phyloP scores from a whole-genome alignment of 169 alveolate genomes.

The Miamiensis avidus region DNA sequence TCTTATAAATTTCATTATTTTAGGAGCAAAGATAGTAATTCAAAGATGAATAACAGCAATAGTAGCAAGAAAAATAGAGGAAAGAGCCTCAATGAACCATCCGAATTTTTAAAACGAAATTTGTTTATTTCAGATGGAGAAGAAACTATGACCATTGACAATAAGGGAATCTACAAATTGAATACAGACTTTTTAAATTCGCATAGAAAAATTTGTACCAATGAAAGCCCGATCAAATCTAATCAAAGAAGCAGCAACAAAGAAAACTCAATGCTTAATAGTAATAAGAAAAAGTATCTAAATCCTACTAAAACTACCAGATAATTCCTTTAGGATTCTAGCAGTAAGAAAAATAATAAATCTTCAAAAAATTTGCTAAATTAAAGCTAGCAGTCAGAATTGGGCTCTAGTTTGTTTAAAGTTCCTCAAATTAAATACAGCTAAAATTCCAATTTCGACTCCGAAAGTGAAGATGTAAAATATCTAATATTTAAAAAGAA shows the following conservation, averaged over 20 bases:
- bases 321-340: too few species aligned
- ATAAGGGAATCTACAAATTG: constrained; percentile 3
- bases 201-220: not conserved
- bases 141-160: constrained; percentile 16
- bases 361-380: not conserved
- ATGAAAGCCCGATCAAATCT: not conserved
- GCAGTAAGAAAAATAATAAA: not conserved
- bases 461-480: constrained; percentile 20
- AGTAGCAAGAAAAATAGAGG: not conserved
- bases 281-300: too few species aligned
- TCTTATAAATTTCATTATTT: not conserved
- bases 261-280: constrained; percentile 3
- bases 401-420: not conserved
- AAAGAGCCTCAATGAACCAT: too few species aligned
- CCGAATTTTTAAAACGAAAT: not conserved
- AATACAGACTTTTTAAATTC: constrained; percentile 16
- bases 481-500: not conserved
- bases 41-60: not conserved
- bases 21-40: not conserved
- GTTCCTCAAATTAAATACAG: constrained; percentile 15
- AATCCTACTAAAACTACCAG: too few species aligned
- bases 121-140: not conserved
- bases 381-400: not conserved
- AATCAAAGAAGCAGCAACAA: constrained; percentile 7
- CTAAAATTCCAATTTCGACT: constrained; percentile 1